Evolutionary conservation across 768 basidiomycete species (phyloP).

Genomic region (Trametes villosa): DNA sequence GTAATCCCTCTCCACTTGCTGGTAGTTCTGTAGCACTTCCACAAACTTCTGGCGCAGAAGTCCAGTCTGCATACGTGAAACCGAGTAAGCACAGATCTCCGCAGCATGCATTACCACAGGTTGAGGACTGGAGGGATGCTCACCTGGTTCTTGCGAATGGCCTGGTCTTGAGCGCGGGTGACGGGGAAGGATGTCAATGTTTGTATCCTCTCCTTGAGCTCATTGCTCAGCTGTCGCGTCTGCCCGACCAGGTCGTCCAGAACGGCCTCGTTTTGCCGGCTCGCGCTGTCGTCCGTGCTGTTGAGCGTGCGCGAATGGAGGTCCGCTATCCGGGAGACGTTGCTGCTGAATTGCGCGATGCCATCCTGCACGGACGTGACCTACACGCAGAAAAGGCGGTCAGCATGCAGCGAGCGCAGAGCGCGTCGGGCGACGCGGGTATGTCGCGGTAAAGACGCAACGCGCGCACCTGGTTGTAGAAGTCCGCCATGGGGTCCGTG

Average conservation of each 20-base stretch:
- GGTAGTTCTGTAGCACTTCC: slow-evolving; percentile 85
- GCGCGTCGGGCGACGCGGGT: not conserved
- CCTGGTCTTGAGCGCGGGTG: slow-evolving; percentile 65
- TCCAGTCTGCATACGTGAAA: slow-evolving; percentile 14
- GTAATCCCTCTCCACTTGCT: slow-evolving; percentile 80
- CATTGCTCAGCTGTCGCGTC: slow-evolving; percentile 70
- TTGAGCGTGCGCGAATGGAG: slow-evolving; percentile 77
- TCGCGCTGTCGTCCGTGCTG: slow-evolving; percentile 71
- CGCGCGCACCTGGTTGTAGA: slow-evolving; percentile 38
- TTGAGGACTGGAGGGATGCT: not conserved
- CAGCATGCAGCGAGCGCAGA: not conserved
- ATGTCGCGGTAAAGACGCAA: not conserved
- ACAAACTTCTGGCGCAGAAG: slow-evolving; percentile 58
- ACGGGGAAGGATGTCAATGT: slow-evolving; percentile 68
- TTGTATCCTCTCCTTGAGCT: slow-evolving; percentile 75
- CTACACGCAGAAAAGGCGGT: slow-evolving; percentile 40
- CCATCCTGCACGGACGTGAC: slow-evolving; percentile 77
- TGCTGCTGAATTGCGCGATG: slow-evolving; percentile 67
- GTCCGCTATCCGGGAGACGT: slow-evolving; percentile 69
- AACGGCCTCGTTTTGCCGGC: slow-evolving; percentile 61
- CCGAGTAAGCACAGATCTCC: not conserved
- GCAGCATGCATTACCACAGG: not conserved
- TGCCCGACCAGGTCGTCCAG: slow-evolving; percentile 72
- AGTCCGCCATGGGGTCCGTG: slow-evolving; percentile 34
- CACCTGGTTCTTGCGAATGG: slow-evolving; percentile 81